Base-by-base conservation (phyloP, 257 asterid species). In the Solanum sparsipilum region DNA sequence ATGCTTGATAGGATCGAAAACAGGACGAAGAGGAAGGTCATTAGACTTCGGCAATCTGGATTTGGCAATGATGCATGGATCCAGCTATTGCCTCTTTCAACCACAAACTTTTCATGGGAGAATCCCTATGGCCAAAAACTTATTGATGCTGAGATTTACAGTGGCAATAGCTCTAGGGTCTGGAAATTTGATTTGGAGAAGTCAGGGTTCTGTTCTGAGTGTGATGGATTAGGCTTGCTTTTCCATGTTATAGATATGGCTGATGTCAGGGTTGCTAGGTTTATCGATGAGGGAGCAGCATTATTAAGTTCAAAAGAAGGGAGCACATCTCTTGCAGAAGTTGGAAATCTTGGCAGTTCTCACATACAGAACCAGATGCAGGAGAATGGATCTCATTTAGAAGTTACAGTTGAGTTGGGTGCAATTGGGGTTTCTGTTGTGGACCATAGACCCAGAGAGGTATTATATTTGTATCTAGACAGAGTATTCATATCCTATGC, bases 361-460 rank as follows among this genome's bases (percentile, higher is more conserved):
- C 89, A 85, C 86, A 90, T 92, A 65, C 94, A 92, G 89, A 87
- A 93, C 90, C 93, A 94, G 92, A 90, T 89, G 89, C 90, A 92
- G 78, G 95, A 93, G 87, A 92, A 92, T 91, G 95, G 93, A 87
- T 92, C 96, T 91, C 98, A 98, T 72, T 76, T 97, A 41, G 99
- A 97, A 88, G 92, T 97, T 90, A 93, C 93, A 89, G 91, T 97
- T 48, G 99, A 96, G 89, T 90, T 97, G 91, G 99, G 98, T 87
- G 98, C 95, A 86, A 89, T 96, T 82, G 99, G 99, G 39, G 89
- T 97, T 91, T 97, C 99, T 86, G 65, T 96, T 76, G 92, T 97
- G 89, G 98, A 97, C 90, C 98, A 94, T 89, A 94, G 82, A 91
- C 99, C 99, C 85, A 92, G 95, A 92, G 99, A 97, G 92, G 92